phyloP scores from a whole-genome alignment of 495 filamentous ascomycete species.

The Trichoderma erinaceum region DNA sequence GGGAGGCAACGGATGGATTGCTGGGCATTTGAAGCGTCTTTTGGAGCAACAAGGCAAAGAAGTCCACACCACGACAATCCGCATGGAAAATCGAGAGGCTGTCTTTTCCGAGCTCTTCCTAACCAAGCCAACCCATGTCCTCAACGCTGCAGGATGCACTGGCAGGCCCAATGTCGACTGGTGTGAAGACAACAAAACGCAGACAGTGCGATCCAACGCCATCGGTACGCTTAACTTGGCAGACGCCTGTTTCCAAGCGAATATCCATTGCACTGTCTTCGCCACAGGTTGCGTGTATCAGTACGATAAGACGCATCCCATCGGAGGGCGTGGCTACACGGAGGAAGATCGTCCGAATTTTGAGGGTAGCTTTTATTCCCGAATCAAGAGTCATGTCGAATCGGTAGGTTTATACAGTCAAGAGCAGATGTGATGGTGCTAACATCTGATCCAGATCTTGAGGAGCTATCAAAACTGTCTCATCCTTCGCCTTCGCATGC shows the following conservation, averaged over 20 bases:
- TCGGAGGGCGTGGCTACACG: constrained; percentile 51
- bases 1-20: constrained; percentile 59
- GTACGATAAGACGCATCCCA: constrained; percentile 52
- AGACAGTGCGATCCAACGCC: constrained; percentile 58
- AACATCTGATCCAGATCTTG: constrained; percentile 40
- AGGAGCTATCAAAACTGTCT: constrained; percentile 53
- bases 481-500: constrained; percentile 60
- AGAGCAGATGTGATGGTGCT: neutral
- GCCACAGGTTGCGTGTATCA: constrained; percentile 61
- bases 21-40: constrained; percentile 57
- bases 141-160: constrained; percentile 61
- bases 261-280: constrained; percentile 57
- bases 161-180: constrained; percentile 64
- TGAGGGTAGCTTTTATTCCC: constrained; percentile 59
- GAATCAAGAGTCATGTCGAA: constrained; percentile 59
- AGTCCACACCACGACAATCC: constrained; percentile 49
- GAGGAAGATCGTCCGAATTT: constrained; percentile 62
- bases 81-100: constrained; percentile 55
- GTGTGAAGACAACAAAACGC: constrained; percentile 62
- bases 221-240: constrained; percentile 57
- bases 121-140: constrained; percentile 55
- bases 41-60: constrained; percentile 56
- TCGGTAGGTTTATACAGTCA: constrained; percentile 37
- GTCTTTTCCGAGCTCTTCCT: constrained; percentile 50
- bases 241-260: constrained; percentile 50